Conservation (phyloP, 257 asterid species). For the Euphrasia confusa region DNA sequence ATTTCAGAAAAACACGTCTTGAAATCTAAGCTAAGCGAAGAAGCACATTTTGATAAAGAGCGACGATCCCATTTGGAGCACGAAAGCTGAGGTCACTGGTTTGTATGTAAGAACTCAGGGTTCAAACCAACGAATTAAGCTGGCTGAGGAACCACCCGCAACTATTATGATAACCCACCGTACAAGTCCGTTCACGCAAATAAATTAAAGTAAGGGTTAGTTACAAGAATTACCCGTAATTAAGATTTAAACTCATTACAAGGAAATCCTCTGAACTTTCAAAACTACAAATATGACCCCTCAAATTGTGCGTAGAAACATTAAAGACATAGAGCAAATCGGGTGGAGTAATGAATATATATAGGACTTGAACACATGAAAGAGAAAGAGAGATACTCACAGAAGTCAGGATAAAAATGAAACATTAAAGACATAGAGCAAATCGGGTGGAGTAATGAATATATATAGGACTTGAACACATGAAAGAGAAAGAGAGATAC, state of each 20-base stretch:
- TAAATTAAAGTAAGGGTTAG: not conserved
- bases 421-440: constrained; percentile 13
- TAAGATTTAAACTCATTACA: not conserved
- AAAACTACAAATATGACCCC: not conserved
- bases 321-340: not conserved
- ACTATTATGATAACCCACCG: constrained; percentile 66
- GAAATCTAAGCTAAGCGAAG: constrained; percentile 36
- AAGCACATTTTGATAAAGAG: constrained; percentile 92
- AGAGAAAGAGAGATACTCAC: constrained; percentile 58
- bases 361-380: constrained; percentile 8
- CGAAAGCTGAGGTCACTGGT: constrained; percentile 65
- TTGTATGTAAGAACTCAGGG: constrained; percentile 58
- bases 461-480: constrained; percentile 13
- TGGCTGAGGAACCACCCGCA: constrained; percentile 67
- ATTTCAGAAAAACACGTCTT: constrained; percentile 10
- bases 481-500: constrained; percentile 25
- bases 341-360: not conserved
- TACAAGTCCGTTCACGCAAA: constrained; percentile 26
- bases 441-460: not conserved
- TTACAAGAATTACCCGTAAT: not conserved
- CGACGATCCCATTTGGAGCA: constrained; percentile 76
- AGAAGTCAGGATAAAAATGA: constrained; percentile 70
- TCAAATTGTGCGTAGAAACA: not conserved
- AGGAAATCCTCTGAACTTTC: not conserved
- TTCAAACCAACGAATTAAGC: constrained; percentile 73